phyloP scores from a whole-genome alignment of 179 eudicot species.

The Beta macrorhiza region DNA sequence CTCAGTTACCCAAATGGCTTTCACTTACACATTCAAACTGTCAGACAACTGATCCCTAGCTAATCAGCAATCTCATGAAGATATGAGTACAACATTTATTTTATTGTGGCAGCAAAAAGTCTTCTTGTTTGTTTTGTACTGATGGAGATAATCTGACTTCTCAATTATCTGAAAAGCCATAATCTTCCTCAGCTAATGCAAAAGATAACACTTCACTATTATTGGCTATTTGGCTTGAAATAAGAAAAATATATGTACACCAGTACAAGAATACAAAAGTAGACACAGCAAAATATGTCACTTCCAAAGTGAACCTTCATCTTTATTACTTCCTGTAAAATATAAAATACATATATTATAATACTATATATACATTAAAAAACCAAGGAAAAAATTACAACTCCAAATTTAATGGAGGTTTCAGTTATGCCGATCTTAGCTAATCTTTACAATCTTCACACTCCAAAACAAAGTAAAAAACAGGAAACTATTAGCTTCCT shows the following conservation, averaged over 20 bases:
- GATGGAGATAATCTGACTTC: background rate
- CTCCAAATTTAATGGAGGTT: conserved; percentile 7
- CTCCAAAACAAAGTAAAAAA: conserved; percentile 4
- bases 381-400: conserved; percentile 1
- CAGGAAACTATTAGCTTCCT: conserved; percentile 22
- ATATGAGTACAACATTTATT: no score
- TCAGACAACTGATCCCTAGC: no score
- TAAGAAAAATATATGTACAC: no score
- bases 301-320: background rate
- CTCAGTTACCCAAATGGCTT: no score
- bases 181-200: background rate
- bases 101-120: no score
- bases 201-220: no score
- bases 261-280: background rate
- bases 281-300: background rate
- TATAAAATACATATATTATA: background rate
- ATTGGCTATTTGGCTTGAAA: background rate
- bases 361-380: conserved; percentile 7
- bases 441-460: conserved; percentile 15
- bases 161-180: background rate
- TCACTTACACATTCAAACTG: no score
- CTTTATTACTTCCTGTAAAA: background rate
- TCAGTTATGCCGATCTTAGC: conserved; percentile 2
- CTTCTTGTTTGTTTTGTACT: no score
- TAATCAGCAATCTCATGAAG: no score